Percentiles rank a stretch among this genome's conserved stretches.
These are phyloP conservation scores for Juncus inflexus DNA, from an alignment of 176 grass and related monocot species.

Conservation along the genomic window DNA sequence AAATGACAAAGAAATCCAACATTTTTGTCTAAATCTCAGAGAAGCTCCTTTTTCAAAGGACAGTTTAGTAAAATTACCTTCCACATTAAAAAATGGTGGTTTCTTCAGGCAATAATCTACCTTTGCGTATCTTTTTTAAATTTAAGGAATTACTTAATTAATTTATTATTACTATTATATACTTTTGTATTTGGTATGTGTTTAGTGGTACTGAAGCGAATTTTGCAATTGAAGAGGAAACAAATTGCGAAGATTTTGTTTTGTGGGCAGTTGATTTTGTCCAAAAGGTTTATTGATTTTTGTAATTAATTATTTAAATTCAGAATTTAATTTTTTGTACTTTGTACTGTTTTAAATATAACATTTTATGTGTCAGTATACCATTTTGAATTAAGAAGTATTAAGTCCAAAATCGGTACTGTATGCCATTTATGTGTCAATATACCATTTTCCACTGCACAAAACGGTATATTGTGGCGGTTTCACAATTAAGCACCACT, in stretches of 20 bases:
- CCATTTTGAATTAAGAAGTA: no score
- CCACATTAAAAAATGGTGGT: slow-evolving; percentile 7
- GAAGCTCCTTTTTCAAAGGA: slow-evolving; percentile 7
- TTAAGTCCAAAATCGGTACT: background rate
- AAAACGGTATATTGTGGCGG: background rate
- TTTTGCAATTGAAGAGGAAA: slow-evolving; percentile 4
- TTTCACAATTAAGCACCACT: background rate
- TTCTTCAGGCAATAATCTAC: slow-evolving; percentile 11
- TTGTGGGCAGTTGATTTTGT: slow-evolving; percentile 22
- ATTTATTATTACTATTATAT: background rate
- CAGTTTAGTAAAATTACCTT: slow-evolving; percentile 23
- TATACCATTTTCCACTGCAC: no score
- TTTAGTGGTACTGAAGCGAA: slow-evolving; percentile 21
- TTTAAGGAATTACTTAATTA: background rate
- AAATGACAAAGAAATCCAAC: slow-evolving; percentile 26
- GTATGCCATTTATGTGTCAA: no score
- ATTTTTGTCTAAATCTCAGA: slow-evolving; percentile 14
- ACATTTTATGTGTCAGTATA: background rate
- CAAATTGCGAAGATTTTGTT: slow-evolving; percentile 9
- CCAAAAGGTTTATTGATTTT: slow-evolving; percentile 10
- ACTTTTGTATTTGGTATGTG: slow-evolving; percentile 3
- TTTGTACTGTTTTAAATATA: slow-evolving; percentile 5
- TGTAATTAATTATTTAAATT: slow-evolving; percentile 7
- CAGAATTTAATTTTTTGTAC: background rate
- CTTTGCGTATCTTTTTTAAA: background rate